Evolutionary conservation across 495 filamentous ascomycete species (phyloP).

Genomic region (Achaetomiella virescens): DNA sequence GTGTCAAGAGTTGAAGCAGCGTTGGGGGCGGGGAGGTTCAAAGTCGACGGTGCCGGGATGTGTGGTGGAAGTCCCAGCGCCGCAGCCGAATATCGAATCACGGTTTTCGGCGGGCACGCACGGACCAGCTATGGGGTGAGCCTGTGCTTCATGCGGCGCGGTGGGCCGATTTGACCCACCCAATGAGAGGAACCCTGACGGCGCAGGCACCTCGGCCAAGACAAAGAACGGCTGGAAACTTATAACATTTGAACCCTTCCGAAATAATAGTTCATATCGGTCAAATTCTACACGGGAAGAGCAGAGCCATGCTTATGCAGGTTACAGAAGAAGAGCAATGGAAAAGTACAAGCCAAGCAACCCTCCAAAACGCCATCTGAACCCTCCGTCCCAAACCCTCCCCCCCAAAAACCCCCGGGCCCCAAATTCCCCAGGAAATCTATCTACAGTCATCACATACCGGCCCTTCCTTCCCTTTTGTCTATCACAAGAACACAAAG

Average conservation of each 20-base stretch:
- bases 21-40: neutral
- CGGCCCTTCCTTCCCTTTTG: neutral
- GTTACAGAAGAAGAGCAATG: too few species aligned
- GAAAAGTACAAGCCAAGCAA: neutral
- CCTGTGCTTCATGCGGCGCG: neutral
- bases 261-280: neutral
- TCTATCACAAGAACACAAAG: constrained; percentile 11
- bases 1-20: neutral
- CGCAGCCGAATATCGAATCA: constrained; percentile 13
- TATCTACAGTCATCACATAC: neutral
- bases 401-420: neutral
- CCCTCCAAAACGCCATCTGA: neutral
- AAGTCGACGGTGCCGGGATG: neutral
- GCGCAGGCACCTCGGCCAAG: neutral
- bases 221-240: too few species aligned
- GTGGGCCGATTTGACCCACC: neutral
- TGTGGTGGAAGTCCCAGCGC: constrained; percentile 3
- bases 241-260: too few species aligned
- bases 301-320: neutral
- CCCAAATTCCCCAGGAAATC: neutral
- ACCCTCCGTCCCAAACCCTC: neutral
- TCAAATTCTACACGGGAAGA: neutral
- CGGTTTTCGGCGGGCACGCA: constrained; percentile 17
- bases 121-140: constrained; percentile 15
- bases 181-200: neutral